Conservation (phyloP, 345 rosid species). For the Sapria himalayana region DNA sequence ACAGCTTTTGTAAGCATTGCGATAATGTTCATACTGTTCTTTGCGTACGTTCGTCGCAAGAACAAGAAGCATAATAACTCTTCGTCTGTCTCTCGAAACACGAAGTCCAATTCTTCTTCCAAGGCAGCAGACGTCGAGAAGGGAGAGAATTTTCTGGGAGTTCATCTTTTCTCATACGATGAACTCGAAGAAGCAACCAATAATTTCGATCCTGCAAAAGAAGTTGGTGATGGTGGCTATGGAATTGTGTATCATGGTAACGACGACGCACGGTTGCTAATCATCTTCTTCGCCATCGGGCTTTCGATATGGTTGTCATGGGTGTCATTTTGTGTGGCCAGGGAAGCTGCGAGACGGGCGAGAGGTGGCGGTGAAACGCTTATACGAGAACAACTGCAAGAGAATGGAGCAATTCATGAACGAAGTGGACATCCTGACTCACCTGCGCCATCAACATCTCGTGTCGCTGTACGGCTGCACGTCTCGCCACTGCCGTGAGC, state of each 20-base stretch:
- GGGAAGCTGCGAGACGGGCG: conserved; percentile 68
- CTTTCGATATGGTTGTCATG: too few relatives aligned
- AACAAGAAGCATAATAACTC: conserved; percentile 15
- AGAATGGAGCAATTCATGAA: conserved; percentile 70
- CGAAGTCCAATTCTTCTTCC: conserved; percentile 20
- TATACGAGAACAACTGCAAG: conserved; percentile 54
- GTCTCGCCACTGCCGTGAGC: conserved; percentile 54
- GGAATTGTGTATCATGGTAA: conserved; percentile 75
- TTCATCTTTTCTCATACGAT: conserved; percentile 31
- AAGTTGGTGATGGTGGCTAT: conserved; percentile 91
- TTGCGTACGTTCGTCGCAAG: conserved; percentile 11
- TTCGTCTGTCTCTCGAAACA: conserved; percentile 15
- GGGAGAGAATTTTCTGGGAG: conserved; percentile 18
- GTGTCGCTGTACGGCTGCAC: conserved; percentile 74
- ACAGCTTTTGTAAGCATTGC: conserved; percentile 9
- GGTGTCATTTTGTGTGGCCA: conserved; percentile 8
- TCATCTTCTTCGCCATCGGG: conserved; percentile 7
- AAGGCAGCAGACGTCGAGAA: conserved; percentile 24
- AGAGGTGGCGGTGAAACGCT: conserved; percentile 64
- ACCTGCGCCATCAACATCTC: conserved; percentile 47
- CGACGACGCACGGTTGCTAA: background rate
- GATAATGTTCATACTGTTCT: conserved; percentile 1
- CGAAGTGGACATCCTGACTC: conserved; percentile 54
- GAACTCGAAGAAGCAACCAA: conserved; percentile 62
- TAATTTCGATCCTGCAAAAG: conserved; percentile 38